Evolutionary conservation across 345 rosid genomes (phyloP).

Genomic region (Carallia pectinifolia): DNA sequence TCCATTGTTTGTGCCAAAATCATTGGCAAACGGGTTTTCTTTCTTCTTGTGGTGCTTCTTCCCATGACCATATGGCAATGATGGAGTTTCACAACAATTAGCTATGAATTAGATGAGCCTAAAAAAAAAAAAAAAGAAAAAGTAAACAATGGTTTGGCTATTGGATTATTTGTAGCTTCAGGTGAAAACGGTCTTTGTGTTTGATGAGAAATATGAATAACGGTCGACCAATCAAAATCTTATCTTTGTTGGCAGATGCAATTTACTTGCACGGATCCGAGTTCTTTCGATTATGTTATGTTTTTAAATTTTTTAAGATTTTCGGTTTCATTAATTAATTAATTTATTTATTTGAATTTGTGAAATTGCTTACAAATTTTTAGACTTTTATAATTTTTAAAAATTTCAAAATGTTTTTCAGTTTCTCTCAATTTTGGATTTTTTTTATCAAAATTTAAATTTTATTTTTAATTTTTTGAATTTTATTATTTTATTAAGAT

Average conservation of each 20-base stretch:
- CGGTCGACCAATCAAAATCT: slow-evolving; percentile 14
- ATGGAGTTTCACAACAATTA: slow-evolving; percentile 30
- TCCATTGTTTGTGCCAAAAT: slow-evolving; percentile 13
- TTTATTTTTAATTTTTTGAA: too few relatives aligned
- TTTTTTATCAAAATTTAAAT: too few relatives aligned
- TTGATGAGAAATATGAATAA: slow-evolving; percentile 6
- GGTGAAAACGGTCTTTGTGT: slow-evolving; percentile 13
- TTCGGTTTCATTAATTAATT: too few relatives aligned
- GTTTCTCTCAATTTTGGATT: too few relatives aligned
- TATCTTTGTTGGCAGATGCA: background rate
- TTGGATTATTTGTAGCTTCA: background rate
- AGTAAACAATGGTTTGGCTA: background rate
- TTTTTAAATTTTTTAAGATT: too few relatives aligned
- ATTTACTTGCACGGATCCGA: background rate
- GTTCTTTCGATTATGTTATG: background rate
- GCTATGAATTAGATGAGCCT: slow-evolving; percentile 17
- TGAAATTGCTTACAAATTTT: too few relatives aligned
- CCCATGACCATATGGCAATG: background rate
- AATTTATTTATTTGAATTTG: too few relatives aligned
- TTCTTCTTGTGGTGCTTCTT: slow-evolving; percentile 23
- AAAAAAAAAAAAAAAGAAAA: background rate
- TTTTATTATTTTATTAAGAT: too few relatives aligned
- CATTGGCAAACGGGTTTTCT: slow-evolving; percentile 20
- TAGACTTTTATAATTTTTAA: too few relatives aligned
- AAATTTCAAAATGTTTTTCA: too few relatives aligned